phyloP scores from a whole-genome alignment of 805 yeast species.

The Saccharomyces mikatae region DNA sequence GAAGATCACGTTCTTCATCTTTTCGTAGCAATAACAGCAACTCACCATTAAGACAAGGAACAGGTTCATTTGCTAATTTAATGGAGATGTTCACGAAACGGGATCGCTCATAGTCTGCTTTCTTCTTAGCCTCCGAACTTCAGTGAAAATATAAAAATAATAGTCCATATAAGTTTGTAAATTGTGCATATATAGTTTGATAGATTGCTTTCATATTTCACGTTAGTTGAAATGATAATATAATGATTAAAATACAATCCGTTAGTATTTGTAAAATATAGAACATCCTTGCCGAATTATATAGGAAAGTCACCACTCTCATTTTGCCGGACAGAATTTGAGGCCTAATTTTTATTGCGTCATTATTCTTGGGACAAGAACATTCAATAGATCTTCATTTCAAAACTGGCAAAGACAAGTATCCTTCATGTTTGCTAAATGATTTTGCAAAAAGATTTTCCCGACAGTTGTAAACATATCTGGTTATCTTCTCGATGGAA shows the following conservation, averaged over 20 bases:
- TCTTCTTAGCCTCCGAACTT: background rate
- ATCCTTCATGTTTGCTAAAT: no score
- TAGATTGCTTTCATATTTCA: background rate
- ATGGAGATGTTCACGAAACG: constrained; percentile 4
- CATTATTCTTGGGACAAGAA: no score
- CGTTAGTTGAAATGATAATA: background rate
- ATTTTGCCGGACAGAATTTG: no score
- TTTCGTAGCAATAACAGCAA: background rate
- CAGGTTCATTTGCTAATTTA: constrained; percentile 7
- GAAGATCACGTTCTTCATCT: background rate
- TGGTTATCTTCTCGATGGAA: no score
- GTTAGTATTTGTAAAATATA: no score
- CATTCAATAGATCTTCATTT: no score
- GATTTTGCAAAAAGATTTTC: no score
- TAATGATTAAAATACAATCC: background rate
- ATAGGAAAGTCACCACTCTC: no score
- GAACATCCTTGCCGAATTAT: background rate
- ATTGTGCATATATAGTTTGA: background rate
- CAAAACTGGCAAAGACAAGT: no score
- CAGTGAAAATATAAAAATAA: background rate
- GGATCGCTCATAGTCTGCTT: background rate
- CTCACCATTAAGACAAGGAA: constrained; percentile 3
- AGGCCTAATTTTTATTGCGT: no score
- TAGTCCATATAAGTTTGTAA: background rate
- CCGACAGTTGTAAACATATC: no score